Evolutionary conservation across 2,329 filamentous ascomycete species (phyloP).

Genomic region (Dactylellina leptospora): DNA sequence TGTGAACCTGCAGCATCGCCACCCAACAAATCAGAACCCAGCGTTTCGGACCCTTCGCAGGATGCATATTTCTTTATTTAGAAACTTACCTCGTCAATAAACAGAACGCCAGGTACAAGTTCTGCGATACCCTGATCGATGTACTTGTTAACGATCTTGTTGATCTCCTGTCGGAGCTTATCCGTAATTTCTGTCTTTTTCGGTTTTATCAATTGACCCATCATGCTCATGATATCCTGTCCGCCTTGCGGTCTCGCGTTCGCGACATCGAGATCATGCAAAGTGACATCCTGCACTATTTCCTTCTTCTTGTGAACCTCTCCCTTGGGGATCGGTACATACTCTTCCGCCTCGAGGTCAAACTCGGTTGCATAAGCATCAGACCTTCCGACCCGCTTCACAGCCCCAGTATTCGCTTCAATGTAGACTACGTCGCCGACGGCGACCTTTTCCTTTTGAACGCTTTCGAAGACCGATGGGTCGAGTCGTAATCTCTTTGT

Average conservation of each 20-base stretch:
- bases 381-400: conserved; percentile 93
- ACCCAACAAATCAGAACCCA: conserved; percentile 38
- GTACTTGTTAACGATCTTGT: conserved; percentile 99
- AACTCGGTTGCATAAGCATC: conserved; percentile 99
- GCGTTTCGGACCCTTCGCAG: conserved; percentile 18
- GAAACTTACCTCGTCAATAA: conserved; percentile 84
- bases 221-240: conserved; percentile 99
- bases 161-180: conserved; percentile 93
- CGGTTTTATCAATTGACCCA: conserved; percentile 99
- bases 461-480: conserved; percentile 98
- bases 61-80: conserved; percentile 56
- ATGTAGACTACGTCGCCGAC: conserved; percentile 99
- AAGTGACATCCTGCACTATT: conserved; percentile 96
- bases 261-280: conserved; percentile 95
- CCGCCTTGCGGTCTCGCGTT: conserved; percentile 92
- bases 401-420: conserved; percentile 97
- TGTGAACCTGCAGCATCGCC: conserved; percentile 76
- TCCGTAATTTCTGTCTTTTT: conserved; percentile 99
- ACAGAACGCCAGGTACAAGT: conserved; percentile 95
- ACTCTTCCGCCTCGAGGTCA: conserved; percentile 97
- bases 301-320: conserved; percentile 99
- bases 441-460: conserved; percentile 96
- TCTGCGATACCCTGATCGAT: conserved; percentile 98
- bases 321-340: conserved; percentile 97
- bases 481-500: conserved; percentile 98